Percentiles rank a stretch among this genome's conserved stretches.
These are phyloP conservation scores for Wallemia ichthyophaga DNA, from an alignment of 1,284 basidiomycete species.

Conservation along the genomic window DNA sequence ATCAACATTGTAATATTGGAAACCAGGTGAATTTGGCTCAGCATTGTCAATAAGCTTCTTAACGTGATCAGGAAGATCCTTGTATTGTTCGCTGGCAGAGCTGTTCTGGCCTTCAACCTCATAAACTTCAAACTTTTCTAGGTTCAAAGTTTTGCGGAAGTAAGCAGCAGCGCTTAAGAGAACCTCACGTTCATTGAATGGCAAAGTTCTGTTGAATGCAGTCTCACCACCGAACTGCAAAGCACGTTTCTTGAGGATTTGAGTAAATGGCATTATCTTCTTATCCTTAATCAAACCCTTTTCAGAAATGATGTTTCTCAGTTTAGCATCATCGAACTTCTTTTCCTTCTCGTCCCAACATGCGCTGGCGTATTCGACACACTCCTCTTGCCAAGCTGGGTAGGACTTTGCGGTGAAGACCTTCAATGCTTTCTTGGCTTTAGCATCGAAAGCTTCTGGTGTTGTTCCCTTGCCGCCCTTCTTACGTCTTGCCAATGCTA, in stretches of 20 bases:
- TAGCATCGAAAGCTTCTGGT: slow-evolving; percentile 33
- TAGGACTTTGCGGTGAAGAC: slow-evolving; percentile 72
- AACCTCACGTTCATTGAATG: slow-evolving; percentile 60
- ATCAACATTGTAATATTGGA: slow-evolving; percentile 38
- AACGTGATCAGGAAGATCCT: slow-evolving; percentile 25
- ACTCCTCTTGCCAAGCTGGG: slow-evolving; percentile 75
- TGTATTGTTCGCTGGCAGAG: slow-evolving; percentile 20
- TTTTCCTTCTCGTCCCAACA: slow-evolving; percentile 30
- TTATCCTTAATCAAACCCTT: slow-evolving; percentile 86
- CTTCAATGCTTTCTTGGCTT: slow-evolving; percentile 51
- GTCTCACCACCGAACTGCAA: slow-evolving; percentile 40
- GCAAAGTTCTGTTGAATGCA: slow-evolving; percentile 60
- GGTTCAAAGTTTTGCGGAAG: slow-evolving; percentile 48
- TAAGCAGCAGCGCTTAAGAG: slow-evolving; percentile 24
- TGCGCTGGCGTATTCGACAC: slow-evolving; percentile 43
- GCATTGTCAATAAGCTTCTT: slow-evolving; percentile 43
- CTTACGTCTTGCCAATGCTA: slow-evolving; percentile 32
- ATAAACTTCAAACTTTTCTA: slow-evolving; percentile 38
- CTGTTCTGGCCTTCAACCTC: slow-evolving; percentile 34
- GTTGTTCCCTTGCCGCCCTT: slow-evolving; percentile 28
- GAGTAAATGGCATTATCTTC: slow-evolving; percentile 78
- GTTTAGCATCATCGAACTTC: slow-evolving; percentile 53
- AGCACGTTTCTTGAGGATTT: slow-evolving; percentile 74
- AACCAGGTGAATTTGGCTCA: slow-evolving; percentile 60
- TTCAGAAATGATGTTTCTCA: slow-evolving; percentile 35